Percentiles rank a stretch among this genome's conserved stretches.
Conservation (phyloP, 495 filamentous ascomycete species). For the Tuber indicum region DNA sequence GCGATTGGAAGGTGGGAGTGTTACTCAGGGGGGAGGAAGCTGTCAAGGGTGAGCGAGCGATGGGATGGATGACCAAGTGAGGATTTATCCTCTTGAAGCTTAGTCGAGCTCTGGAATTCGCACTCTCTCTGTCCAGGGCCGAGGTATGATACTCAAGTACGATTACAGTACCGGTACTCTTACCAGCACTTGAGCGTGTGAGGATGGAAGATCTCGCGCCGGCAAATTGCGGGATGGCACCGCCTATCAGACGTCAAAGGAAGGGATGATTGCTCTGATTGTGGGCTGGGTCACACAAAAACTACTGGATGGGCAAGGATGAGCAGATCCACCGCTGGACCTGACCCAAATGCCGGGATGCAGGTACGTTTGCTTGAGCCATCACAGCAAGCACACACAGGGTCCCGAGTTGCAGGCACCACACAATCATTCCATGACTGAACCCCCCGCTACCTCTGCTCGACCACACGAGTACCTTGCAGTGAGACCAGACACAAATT, state of each 20-base stretch:
- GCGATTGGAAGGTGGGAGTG: not conserved
- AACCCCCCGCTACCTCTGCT: too few species aligned
- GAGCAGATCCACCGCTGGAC: not conserved
- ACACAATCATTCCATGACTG: not conserved
- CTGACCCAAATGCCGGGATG: not conserved
- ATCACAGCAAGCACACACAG: not conserved
- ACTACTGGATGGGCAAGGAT: not conserved
- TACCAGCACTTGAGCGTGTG: too few species aligned
- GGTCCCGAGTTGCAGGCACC: not conserved
- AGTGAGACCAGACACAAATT: not conserved
- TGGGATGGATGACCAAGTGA: not conserved
- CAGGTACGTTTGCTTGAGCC: not conserved
- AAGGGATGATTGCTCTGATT: not conserved
- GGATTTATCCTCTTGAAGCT: not conserved
- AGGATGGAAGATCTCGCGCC: not conserved
- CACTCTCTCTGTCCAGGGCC: not conserved
- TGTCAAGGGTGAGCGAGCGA: not conserved
- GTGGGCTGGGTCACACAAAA: not conserved
- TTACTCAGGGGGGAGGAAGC: not conserved
- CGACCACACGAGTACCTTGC: not conserved
- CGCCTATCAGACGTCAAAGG: conserved; percentile 3
- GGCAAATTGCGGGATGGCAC: not conserved
- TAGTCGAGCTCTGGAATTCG: not conserved
- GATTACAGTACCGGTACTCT: not conserved
- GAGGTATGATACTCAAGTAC: not conserved